Conservation (phyloP, 805 yeast genomes). For the Ogataea zsoltii region DNA sequence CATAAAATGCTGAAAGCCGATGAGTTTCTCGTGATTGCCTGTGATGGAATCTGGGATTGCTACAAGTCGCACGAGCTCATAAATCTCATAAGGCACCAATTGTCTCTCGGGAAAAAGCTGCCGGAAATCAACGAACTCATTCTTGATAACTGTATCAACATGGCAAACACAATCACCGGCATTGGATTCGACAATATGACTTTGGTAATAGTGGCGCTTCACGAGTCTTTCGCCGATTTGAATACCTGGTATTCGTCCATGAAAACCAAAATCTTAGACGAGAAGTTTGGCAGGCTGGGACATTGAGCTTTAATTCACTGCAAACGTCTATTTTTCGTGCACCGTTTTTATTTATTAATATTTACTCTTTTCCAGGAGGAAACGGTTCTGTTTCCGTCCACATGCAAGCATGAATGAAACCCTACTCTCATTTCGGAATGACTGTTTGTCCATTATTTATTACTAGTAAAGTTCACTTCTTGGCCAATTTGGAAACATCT, state of each 20-base stretch:
- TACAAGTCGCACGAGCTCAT: conserved; percentile 58
- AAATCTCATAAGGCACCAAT: conserved; percentile 53
- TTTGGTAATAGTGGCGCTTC: conserved; percentile 63
- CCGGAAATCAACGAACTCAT: conserved; percentile 60
- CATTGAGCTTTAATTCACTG: not conserved
- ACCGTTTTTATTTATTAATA: conserved; percentile 1
- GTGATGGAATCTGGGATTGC: conserved; percentile 86
- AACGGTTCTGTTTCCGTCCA: not conserved
- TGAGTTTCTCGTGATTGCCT: conserved; percentile 72
- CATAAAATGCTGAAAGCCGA: conserved; percentile 51
- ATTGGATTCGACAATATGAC: conserved; percentile 86
- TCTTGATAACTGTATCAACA: conserved; percentile 63
- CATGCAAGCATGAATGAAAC: not conserved
- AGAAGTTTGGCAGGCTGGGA: conserved; percentile 33
- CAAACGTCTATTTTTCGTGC: not conserved
- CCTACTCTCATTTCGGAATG: not conserved
- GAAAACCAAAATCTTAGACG: conserved; percentile 41
- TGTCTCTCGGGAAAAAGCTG: conserved; percentile 56
- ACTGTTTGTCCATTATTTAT: too few relatives aligned
- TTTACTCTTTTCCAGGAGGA: not conserved
- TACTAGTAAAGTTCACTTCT: not conserved
- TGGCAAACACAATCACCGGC: conserved; percentile 75
- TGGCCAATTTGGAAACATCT: not conserved
- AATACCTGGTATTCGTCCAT: conserved; percentile 61
- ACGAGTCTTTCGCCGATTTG: conserved; percentile 38